Evolutionary conservation across 2,329 filamentous ascomycete species (phyloP).

Genomic region (Aspergillus fumigatus): DNA sequence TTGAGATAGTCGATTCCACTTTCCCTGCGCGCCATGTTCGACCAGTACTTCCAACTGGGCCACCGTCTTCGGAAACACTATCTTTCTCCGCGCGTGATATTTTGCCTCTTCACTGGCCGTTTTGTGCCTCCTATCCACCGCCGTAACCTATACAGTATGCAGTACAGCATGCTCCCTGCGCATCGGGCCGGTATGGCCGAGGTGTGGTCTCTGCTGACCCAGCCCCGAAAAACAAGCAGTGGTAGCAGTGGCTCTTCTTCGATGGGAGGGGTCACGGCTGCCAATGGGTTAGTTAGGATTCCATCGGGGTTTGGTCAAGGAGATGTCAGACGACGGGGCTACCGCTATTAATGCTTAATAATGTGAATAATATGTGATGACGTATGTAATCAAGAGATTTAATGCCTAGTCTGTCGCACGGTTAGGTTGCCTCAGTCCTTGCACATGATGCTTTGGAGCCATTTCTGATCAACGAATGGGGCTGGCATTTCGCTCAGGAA

Average conservation of each 20-base stretch:
- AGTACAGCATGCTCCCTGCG: slow-evolving; percentile 95
- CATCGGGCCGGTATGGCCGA: slow-evolving; percentile 73
- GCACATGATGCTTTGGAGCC: not conserved
- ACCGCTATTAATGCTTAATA: slow-evolving; percentile 20
- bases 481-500: not conserved
- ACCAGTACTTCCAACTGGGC: slow-evolving; percentile 94
- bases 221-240: slow-evolving; percentile 32
- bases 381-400: not conserved
- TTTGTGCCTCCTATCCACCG: slow-evolving; percentile 95
- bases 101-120: slow-evolving; percentile 81
- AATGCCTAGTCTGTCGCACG: not conserved
- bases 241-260: slow-evolving; percentile 22
- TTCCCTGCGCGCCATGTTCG: slow-evolving; percentile 88
- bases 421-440: not conserved
- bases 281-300: slow-evolving; percentile 29
- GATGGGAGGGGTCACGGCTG: slow-evolving; percentile 18
- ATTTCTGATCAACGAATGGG: not conserved
- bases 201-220: slow-evolving; percentile 72
- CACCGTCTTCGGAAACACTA: slow-evolving; percentile 93
- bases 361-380: not conserved
- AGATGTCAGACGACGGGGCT: slow-evolving; percentile 30
- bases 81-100: slow-evolving; percentile 77
- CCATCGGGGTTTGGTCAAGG: slow-evolving; percentile 29
- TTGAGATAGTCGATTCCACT: slow-evolving; percentile 71
- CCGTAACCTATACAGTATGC: slow-evolving; percentile 89